Conservation (phyloP, 2,329 filamentous ascomycete species). For the Aspergillus texensis region DNA sequence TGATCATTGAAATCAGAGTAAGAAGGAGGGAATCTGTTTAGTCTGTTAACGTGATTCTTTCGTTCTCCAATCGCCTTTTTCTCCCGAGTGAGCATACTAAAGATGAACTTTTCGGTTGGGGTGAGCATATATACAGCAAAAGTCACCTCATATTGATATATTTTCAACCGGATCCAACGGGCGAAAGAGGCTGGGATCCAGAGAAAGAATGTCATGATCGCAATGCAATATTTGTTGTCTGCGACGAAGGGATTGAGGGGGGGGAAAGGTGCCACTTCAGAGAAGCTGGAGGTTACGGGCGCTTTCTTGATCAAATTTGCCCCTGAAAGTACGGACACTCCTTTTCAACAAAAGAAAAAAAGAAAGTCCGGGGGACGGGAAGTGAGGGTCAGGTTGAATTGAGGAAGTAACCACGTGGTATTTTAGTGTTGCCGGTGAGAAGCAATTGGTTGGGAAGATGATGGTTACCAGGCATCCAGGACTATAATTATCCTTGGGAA, state of each 20-base stretch:
- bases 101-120: constrained; percentile 92
- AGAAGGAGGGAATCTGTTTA: constrained; percentile 82
- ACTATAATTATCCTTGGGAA: neutral
- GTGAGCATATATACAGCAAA: constrained; percentile 98
- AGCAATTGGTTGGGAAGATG: neutral
- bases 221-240: neutral
- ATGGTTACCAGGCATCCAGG: constrained; percentile 4
- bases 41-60: constrained; percentile 4
- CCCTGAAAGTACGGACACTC: constrained; percentile 1
- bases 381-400: neutral
- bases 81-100: constrained; percentile 67
- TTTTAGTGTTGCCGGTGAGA: neutral
- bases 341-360: neutral
- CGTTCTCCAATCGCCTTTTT: neutral
- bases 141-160: constrained; percentile 98
- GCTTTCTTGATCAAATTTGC: neutral
- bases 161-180: constrained; percentile 89
- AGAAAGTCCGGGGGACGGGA: neutral
- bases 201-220: constrained; percentile 32
- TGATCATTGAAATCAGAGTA: constrained; percentile 81
- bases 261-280: neutral
- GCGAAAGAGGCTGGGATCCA: constrained; percentile 59
- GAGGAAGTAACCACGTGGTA: constrained; percentile 1
- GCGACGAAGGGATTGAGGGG: constrained; percentile 8
- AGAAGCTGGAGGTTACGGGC: neutral